A percentile compares a stretch with the other conserved stretches of the same genome.
Evolutionary conservation across 1,284 basidiomycete species (phyloP).

Genomic region (Ceratobasidium sp.): DNA sequence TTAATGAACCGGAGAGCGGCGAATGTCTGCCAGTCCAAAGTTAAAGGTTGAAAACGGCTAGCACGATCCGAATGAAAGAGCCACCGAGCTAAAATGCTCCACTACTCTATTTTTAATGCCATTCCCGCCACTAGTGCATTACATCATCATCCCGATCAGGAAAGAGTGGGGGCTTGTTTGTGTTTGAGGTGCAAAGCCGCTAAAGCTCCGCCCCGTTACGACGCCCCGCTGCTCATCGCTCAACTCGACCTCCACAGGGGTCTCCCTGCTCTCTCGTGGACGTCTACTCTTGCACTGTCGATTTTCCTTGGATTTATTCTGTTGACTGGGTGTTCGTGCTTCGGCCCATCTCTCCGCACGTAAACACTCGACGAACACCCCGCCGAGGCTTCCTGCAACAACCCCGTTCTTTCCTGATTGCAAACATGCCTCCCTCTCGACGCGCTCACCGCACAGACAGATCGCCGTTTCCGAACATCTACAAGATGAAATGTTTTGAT

Average conservation of each 20-base stretch:
- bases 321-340: too few relatives aligned
- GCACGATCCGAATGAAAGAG: too few relatives aligned
- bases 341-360: too few relatives aligned
- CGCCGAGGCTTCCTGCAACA: too few relatives aligned
- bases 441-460: background rate
- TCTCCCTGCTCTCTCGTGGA: too few relatives aligned
- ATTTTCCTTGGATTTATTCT: too few relatives aligned
- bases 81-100: background rate
- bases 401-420: background rate
- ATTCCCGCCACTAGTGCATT: background rate
- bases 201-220: background rate
- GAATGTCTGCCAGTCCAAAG: too few relatives aligned
- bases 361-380: too few relatives aligned
- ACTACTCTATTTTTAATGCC: background rate
- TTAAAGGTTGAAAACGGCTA: too few relatives aligned
- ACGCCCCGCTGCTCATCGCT: background rate
- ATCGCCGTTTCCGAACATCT: background rate
- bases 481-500: background rate
- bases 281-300: too few relatives aligned
- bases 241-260: background rate
- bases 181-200: slow-evolving; percentile 16
- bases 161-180: slow-evolving; percentile 39
- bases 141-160: slow-evolving; percentile 1
- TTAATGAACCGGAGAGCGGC: too few relatives aligned
- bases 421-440: background rate